Base-by-base conservation (phyloP, 1,284 basidiomycete genomes). In the Tetrapyrgos nigripes region DNA sequence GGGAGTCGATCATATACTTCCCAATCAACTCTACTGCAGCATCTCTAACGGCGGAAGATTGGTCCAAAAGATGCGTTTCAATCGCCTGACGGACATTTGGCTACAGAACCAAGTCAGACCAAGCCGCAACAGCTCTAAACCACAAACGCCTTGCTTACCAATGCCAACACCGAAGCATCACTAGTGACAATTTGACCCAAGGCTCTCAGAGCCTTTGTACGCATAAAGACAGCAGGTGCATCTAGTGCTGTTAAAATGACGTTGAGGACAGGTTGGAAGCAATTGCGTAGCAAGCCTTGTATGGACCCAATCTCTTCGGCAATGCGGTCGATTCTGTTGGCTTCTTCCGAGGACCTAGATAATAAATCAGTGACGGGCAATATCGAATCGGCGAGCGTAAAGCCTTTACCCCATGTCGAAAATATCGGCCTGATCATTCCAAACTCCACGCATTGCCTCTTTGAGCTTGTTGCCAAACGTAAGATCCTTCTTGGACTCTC, bases 11-110 rank as follows among this genome's bases (percentile, higher is more conserved):
- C 75, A 98, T 89, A 69, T 98, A 97, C 75, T 94, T 97, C 27
- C 97, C 96, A 59, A 99, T 92, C 50, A 99, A 79, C 62, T 97
- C 96, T 8, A 99, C 92, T 4, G 97, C 95, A 4, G 94, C 93
- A 73, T 99, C 97, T 33, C 97, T 90, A 19, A 99, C 97, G 26
- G 92, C 91, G 1, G 96, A 89, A 0, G 96, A 98, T 57, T 85
- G 89, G 68, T 99, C 97, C 3, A 92, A 79, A 19, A 99, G 82
- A 68, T 97, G 92, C 23, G 86, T 87, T 73, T 97, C 94, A 62
- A 99, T 94, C 0, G 92, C 88, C 44, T 83, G 80, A 23, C 90
- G 87, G 37, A 96, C 93, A 64, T 86, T 89, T 2, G 83, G 68
- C 92, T 94, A 8, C 29, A 14, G 35, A 43, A 57, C 56, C 8